phyloP scores from a whole-genome alignment of 78 protist species.

The Reticulomyxa filosa region DNA sequence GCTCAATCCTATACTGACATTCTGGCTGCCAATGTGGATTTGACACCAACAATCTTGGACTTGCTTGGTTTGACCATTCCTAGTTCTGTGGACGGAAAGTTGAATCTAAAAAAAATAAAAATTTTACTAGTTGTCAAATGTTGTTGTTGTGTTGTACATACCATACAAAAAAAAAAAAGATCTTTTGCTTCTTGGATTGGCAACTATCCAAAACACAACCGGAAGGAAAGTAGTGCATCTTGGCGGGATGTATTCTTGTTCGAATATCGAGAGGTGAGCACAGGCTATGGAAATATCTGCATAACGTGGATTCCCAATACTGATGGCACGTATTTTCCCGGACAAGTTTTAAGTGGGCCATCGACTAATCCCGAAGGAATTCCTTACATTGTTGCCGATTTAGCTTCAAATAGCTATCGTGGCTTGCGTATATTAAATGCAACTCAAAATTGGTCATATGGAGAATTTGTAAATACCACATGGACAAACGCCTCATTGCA shows the following conservation, averaged over 20 bases:
- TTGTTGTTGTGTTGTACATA: too few relatives aligned
- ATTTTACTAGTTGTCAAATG: too few relatives aligned
- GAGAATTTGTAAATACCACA: slow-evolving; percentile 1
- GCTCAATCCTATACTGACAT: too few relatives aligned
- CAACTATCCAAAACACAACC: too few relatives aligned
- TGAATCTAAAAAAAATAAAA: too few relatives aligned
- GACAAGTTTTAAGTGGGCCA: neutral
- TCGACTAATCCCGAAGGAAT: slow-evolving; percentile 1
- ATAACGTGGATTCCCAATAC: neutral
- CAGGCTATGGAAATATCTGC: neutral
- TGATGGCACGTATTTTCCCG: neutral
- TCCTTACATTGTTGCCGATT: slow-evolving; percentile 10
- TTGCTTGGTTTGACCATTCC: too few relatives aligned
- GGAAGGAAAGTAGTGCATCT: neutral
- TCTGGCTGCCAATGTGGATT: too few relatives aligned
- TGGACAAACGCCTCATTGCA: neutral
- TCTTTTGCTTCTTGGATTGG: too few relatives aligned
- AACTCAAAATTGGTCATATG: neutral
- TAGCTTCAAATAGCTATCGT: slow-evolving; percentile 6
- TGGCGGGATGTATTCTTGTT: neutral
- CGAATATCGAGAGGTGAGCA: neutral
- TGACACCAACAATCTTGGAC: too few relatives aligned
- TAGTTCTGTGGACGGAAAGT: too few relatives aligned
- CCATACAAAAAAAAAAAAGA: too few relatives aligned
- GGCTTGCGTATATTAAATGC: slow-evolving; percentile 11